Conservation (phyloP, 805 yeast species). For the Clavispora fructus region DNA sequence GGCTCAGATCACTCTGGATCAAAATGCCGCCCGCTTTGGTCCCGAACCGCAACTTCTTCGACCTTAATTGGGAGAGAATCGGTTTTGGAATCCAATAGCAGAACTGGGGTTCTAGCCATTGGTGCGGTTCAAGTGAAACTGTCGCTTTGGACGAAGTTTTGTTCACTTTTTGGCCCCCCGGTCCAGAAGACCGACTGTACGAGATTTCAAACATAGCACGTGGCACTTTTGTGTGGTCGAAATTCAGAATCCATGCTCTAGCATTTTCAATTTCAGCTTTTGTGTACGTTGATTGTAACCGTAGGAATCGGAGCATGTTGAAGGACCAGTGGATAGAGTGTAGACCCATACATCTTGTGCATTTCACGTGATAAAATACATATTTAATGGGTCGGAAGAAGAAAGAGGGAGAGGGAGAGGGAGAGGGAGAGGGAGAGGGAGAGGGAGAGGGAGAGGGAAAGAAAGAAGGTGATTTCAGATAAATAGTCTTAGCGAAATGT, state of each 20-base stretch:
- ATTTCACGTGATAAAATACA: not conserved
- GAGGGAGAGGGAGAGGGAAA: too few species aligned
- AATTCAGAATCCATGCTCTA: constrained; percentile 38
- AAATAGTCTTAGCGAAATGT: too few species aligned
- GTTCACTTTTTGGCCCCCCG: constrained; percentile 87
- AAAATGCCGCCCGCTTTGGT: constrained; percentile 52
- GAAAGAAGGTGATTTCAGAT: too few species aligned
- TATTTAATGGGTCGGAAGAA: too few species aligned
- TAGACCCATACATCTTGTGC: not conserved
- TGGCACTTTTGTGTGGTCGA: constrained; percentile 37
- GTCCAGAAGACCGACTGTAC: constrained; percentile 66
- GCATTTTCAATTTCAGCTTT: constrained; percentile 20
- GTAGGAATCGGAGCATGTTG: not conserved
- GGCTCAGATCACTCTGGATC: constrained; percentile 53
- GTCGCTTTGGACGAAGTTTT: constrained; percentile 68
- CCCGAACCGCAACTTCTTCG: constrained; percentile 44
- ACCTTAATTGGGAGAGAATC: constrained; percentile 37
- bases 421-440: too few species aligned
- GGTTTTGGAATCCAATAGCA: constrained; percentile 57
- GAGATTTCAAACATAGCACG: constrained; percentile 36
- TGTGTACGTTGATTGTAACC: not conserved
- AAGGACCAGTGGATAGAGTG: not conserved
- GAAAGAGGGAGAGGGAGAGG: too few species aligned
- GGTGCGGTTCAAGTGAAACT: constrained; percentile 37
- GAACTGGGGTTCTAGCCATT: constrained; percentile 38